Evolutionary conservation across 1,284 basidiomycete genomes (phyloP), one percentile per base, ranked within the genome.

Genomic region (Rugosomyces carneus): DNA sequence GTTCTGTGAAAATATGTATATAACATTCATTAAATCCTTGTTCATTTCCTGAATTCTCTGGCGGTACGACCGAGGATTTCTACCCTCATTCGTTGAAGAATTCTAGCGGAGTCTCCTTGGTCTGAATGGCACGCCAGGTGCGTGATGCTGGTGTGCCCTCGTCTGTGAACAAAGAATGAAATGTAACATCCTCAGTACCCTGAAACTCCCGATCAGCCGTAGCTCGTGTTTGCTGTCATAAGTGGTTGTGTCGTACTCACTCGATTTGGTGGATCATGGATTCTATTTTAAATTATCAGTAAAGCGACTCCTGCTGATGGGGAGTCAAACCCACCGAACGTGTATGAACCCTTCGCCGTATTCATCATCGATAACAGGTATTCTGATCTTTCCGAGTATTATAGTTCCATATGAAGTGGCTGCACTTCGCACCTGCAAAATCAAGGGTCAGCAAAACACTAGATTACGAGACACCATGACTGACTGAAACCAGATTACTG

Each of bases 211-310:
- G n/a, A n/a, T n/a, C n/a, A n/a, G n/a, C n/a, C n/a, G n/a, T n/a
- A n/a, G n/a, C n/a, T n/a, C n/a, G n/a, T n/a, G n/a, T n/a, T n/a
- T n/a, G n/a, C n/a, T n/a, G 20, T 41, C 16, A 24, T n/a, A 29
- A 27, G 16, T 36, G 40, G 35, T 27, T 8, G 37, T 37, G 37
- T 37, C 19, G 36, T 21, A 56, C 70, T 45, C 61, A 82, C 84
- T 62, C 73, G 71, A 65, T 84, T 81, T 1, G 81, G 83, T 41
- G 85, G 80, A 58, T 88, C 84, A 56, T 88, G 84, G 52, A 88
- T 81, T 47, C 73, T 75, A 44, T n/a, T 49, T 18, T 24, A 16
- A 21, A 48, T 37, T 37, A 52, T 38, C 45, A 48, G 40, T 41
- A 26, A 52, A 37, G 34, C 36, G 36, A 26, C 24, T 23, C 21